Base-by-base conservation (phyloP, 495 filamentous ascomycete genomes). In the Hypoxylon rickii region DNA sequence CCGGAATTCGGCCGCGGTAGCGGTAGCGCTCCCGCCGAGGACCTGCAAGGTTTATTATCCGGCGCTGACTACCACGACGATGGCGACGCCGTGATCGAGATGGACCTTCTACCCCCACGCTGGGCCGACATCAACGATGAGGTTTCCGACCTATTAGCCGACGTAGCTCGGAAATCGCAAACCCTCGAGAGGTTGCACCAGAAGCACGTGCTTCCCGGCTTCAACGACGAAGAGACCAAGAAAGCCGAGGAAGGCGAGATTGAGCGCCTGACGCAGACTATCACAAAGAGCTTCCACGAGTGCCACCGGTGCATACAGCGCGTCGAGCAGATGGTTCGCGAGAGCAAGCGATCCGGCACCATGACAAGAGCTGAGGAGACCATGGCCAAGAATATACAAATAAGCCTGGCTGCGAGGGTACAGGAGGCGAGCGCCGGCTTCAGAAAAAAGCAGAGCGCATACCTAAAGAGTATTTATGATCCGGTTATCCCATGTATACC, bases 71-170 rank as follows among this genome's bases (percentile, higher is more conserved):
- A 92, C 39, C 84, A 89, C 66, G 91, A 96, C 69, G 80, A 83
- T 60, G 93, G 92, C 56, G 94, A 97, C 70, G 88, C 90, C 13
- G 84, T 98, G 43, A 98, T 98, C 59, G 94, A 98, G 77, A 97
- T 98, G 94, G 93, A 97, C 72, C 77, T 96, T 10, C 80, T 98
- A 7, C 95, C 94, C 0, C 94, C 95, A 32, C 86, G 93, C 44
- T 98, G 94, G 95, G 85, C 91, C 51, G 95, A 98, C 73, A 79
- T 97, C 50, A 90, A 90, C 65, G 94, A 97, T 60, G 92, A 97
- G 66, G 91, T 97, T 39, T 86, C 88, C 6, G 90, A 96, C 29
- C 68, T 88, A 13, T 78, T 98, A n/a, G 76, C 81, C 47, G 85
- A 87, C 47, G 89, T 97, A 55, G 88, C 90, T 48, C 83, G 79